Evolutionary conservation across 805 yeast genomes (phyloP).

Genomic region (Nakazawaea ishiwadae): DNA sequence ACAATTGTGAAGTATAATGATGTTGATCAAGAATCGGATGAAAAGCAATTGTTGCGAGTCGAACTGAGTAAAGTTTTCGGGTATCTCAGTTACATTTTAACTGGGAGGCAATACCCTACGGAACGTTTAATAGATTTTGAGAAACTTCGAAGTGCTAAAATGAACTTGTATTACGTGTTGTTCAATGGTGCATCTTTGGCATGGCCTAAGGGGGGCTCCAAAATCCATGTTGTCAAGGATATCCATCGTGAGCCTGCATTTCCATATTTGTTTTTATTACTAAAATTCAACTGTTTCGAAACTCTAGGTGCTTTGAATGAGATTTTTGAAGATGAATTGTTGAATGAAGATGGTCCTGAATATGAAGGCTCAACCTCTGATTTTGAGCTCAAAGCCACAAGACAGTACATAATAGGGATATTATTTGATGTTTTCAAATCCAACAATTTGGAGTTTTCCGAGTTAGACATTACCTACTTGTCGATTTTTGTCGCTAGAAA

Average conservation of each 20-base stretch:
- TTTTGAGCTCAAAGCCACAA: constrained; percentile 36
- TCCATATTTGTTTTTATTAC: constrained; percentile 61
- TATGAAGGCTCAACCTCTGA: constrained; percentile 16
- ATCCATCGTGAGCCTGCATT: constrained; percentile 45
- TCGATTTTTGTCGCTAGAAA: constrained; percentile 76
- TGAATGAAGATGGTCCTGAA: constrained; percentile 53
- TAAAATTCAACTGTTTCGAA: constrained; percentile 52
- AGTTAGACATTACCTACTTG: constrained; percentile 30
- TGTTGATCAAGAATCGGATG: too few species aligned
- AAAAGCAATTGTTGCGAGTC: constrained; percentile 10
- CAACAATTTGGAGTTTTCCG: constrained; percentile 25
- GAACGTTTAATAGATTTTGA: constrained; percentile 39
- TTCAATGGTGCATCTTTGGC: constrained; percentile 51
- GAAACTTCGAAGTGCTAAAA: constrained; percentile 38
- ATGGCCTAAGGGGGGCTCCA: constrained; percentile 36
- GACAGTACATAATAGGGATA: constrained; percentile 78
- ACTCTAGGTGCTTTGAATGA: constrained; percentile 71
- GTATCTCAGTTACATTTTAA: constrained; percentile 63
- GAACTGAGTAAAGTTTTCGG: constrained; percentile 34
- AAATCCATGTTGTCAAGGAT: constrained; percentile 29
- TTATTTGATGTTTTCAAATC: constrained; percentile 53
- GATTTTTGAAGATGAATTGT: constrained; percentile 72
- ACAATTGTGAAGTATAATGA: too few species aligned
- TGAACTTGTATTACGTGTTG: constrained; percentile 47
- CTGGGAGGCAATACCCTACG: constrained; percentile 81